phyloP scores from a whole-genome alignment of 768 basidiomycete genomes.

The Mycena vulgaris region DNA sequence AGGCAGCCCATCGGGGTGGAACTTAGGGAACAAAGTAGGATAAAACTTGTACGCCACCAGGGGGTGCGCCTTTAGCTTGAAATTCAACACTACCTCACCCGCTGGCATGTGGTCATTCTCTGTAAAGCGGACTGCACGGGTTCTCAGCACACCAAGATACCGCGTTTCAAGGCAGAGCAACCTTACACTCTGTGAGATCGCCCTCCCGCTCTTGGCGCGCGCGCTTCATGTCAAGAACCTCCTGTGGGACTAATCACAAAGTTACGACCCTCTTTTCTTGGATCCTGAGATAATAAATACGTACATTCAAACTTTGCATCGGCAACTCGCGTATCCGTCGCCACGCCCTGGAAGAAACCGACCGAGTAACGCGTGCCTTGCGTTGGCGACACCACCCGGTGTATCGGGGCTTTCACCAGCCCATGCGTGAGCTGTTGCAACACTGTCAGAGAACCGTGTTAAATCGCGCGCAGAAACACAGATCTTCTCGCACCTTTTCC shows the following conservation, averaged over 20 bases:
- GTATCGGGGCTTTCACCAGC: slow-evolving; percentile 33
- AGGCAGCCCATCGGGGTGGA: slow-evolving; percentile 35
- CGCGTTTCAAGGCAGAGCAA: background rate
- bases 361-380: slow-evolving; percentile 34
- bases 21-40: slow-evolving; percentile 34
- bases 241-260: slow-evolving; percentile 26
- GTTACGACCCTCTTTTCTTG: background rate
- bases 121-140: slow-evolving; percentile 2
- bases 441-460: slow-evolving; percentile 2
- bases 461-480: background rate
- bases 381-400: slow-evolving; percentile 34
- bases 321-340: slow-evolving; percentile 30
- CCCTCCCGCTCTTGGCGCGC: slow-evolving; percentile 33
- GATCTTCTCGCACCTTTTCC: slow-evolving; percentile 22
- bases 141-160: background rate
- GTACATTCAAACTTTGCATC: slow-evolving; percentile 34
- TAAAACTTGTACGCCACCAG: slow-evolving; percentile 34
- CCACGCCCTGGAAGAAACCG: slow-evolving; percentile 37
- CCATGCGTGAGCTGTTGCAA: slow-evolving; percentile 31
- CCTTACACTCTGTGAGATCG: slow-evolving; percentile 29
- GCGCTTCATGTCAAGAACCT: slow-evolving; percentile 29
- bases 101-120: slow-evolving; percentile 26
- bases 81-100: slow-evolving; percentile 32
- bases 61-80: slow-evolving; percentile 35
- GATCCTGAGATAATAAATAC: background rate